Evolutionary conservation across 306 rosid genomes (phyloP).

Genomic region (Fragaria iinumae): DNA sequence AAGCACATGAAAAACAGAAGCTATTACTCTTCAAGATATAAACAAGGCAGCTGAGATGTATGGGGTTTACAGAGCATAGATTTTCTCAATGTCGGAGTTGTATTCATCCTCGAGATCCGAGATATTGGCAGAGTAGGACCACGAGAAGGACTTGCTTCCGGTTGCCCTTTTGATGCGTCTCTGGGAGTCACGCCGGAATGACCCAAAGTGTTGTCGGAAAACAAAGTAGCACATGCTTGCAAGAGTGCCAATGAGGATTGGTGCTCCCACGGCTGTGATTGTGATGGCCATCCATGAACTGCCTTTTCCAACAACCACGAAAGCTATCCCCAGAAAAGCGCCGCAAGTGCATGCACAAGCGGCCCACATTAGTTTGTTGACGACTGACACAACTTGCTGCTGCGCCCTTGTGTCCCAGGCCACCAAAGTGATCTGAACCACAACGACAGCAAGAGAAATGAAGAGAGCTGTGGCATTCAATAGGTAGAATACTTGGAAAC

Average conservation of each 20-base stretch:
- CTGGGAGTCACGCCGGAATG: constrained; percentile 61
- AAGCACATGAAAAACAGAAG: neutral
- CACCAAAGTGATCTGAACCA: constrained; percentile 95
- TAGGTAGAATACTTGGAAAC: constrained; percentile 76
- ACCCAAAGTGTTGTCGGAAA: constrained; percentile 73
- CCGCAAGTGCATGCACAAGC: constrained; percentile 97
- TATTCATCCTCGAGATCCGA: constrained; percentile 81
- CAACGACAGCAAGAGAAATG: constrained; percentile 91
- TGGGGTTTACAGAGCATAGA: constrained; percentile 58
- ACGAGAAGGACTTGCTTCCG: constrained; percentile 88
- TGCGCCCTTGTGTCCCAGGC: constrained; percentile 98
- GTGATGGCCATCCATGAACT: constrained; percentile 80
- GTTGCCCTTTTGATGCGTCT: constrained; percentile 75
- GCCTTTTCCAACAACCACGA: constrained; percentile 62
- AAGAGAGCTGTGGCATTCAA: constrained; percentile 83
- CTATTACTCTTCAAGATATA: neutral
- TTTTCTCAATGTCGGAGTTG: constrained; percentile 78
- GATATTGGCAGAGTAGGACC: constrained; percentile 84
- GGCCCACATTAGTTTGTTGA: constrained; percentile 94
- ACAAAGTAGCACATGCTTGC: constrained; percentile 91
- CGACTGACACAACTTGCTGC: constrained; percentile 86
- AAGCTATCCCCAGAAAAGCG: constrained; percentile 76
- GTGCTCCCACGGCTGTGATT: constrained; percentile 66
- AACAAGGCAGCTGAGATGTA: neutral
- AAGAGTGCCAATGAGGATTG: constrained; percentile 76